These are phyloP conservation scores for Vitrella brassicaformis DNA, from an alignment of 73 alveolate species.

Conservation along the genomic window DNA sequence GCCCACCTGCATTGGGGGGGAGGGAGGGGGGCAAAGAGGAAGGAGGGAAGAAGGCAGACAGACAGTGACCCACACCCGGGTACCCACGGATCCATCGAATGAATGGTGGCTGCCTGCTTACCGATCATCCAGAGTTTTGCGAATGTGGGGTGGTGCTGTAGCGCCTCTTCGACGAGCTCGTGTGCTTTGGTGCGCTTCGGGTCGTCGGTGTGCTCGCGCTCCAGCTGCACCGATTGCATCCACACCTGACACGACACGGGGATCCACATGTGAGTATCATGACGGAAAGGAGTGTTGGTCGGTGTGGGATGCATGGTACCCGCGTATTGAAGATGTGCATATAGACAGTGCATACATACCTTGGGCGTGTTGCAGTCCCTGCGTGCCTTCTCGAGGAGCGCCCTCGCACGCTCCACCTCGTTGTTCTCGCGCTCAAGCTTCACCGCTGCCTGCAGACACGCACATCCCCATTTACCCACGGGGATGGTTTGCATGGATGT, in stretches of 20 bases:
- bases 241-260: slow-evolving; percentile 21
- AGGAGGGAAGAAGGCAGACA: not conserved
- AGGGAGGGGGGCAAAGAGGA: no score
- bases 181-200: not conserved
- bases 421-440: slow-evolving; percentile 49
- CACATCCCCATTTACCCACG: no score
- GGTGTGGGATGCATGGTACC: not conserved
- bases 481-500: no score
- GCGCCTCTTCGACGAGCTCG: not conserved
- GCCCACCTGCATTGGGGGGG: no score
- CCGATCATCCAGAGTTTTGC: slow-evolving; percentile 37
- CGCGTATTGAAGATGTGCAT: not conserved
- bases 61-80: not conserved
- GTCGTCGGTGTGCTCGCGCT: slow-evolving; percentile 41
- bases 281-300: not conserved
- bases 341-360: not conserved
- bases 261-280: not conserved
- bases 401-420: slow-evolving; percentile 40
- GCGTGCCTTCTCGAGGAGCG: slow-evolving; percentile 37
- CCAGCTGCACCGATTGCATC: slow-evolving; percentile 56
- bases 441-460: slow-evolving; percentile 43
- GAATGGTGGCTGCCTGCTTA: not conserved
- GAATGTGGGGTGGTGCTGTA: slow-evolving; percentile 22
- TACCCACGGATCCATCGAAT: not conserved
- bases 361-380: slow-evolving; percentile 33